Conservation (phyloP, 83 land plant genomes). For the Picea engelmannii region DNA sequence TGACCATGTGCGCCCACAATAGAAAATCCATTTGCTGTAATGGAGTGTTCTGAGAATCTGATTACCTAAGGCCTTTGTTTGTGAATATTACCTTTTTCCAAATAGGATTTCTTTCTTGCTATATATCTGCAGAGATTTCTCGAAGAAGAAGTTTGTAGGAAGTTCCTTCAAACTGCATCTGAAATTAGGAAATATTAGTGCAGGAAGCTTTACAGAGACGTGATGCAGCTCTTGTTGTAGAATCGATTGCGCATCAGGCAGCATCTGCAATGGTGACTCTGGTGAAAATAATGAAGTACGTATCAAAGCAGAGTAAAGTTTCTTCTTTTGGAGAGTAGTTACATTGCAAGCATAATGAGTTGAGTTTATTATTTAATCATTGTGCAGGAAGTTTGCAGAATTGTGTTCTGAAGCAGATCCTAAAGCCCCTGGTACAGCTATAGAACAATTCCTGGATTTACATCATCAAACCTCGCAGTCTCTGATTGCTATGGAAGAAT, state of each 20-base stretch:
- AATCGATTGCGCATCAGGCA: conserved; percentile 5
- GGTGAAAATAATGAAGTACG: conserved; percentile 7
- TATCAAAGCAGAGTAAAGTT: not conserved
- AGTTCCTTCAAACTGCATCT: too few relatives aligned
- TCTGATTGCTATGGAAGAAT: not conserved
- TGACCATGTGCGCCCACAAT: not conserved
- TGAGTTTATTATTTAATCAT: not conserved
- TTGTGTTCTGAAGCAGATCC: not conserved
- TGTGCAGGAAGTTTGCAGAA: not conserved
- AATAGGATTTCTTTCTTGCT: too few relatives aligned
- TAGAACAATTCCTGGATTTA: conserved; percentile 9
- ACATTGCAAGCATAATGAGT: not conserved
- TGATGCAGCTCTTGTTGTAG: conserved; percentile 2
- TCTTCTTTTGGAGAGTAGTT: not conserved
- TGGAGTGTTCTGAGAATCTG: too few relatives aligned
- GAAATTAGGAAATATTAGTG: not conserved
- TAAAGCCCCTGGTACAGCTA: not conserved
- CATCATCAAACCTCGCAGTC: conserved; percentile 1
- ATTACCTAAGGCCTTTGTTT: too few relatives aligned
- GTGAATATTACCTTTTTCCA: too few relatives aligned
- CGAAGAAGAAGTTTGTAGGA: too few relatives aligned
- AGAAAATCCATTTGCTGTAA: not conserved
- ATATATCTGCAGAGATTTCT: too few relatives aligned
- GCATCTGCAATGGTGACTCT: conserved; percentile 14
- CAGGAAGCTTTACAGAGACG: conserved; percentile 12